These are phyloP conservation scores for Lasiodiplodia gonubiensis DNA, from an alignment of 2,329 filamentous ascomycete genomes.

Conservation along the genomic window DNA sequence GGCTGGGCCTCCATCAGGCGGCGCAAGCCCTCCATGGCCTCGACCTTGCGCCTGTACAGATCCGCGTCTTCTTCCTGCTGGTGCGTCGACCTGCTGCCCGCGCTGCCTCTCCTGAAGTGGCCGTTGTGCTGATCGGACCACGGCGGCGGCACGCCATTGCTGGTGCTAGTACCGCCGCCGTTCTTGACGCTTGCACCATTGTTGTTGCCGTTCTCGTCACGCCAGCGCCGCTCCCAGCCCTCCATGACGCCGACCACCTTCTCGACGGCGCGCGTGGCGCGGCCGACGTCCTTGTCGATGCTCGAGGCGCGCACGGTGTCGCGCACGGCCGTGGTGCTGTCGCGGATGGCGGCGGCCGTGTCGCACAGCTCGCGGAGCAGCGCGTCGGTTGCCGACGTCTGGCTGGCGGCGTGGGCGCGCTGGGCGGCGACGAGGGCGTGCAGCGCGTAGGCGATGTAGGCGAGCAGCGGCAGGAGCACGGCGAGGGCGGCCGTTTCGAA, in stretches of 20 bases:
- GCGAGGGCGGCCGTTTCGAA: background rate
- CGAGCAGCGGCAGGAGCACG: conserved; percentile 6
- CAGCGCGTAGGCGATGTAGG: conserved; percentile 11
- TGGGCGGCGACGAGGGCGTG: conserved; percentile 27
- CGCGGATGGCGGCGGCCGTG: background rate
- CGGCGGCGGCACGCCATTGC: background rate
- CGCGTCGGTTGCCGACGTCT: conserved; percentile 36
- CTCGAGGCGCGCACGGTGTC: background rate
- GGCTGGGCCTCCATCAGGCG: conserved; percentile 20
- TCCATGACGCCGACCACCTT: background rate
- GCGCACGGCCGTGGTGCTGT: background rate
- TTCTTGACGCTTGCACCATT: background rate
- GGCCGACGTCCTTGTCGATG: background rate
- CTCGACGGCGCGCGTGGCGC: background rate
- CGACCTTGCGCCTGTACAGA: conserved; percentile 27
- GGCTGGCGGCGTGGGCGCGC: conserved; percentile 27
- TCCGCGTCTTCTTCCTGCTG: conserved; percentile 16
- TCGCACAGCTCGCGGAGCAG: background rate
- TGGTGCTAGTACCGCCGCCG: background rate
- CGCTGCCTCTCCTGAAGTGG: background rate
- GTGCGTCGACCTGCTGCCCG: background rate
- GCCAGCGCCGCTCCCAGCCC: background rate
- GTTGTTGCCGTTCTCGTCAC: background rate
- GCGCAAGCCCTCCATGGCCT: conserved; percentile 27
- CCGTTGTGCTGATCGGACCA: background rate